phyloP scores from a whole-genome alignment of 1,284 basidiomycete species.

The Sanguinoderma infundibulare region DNA sequence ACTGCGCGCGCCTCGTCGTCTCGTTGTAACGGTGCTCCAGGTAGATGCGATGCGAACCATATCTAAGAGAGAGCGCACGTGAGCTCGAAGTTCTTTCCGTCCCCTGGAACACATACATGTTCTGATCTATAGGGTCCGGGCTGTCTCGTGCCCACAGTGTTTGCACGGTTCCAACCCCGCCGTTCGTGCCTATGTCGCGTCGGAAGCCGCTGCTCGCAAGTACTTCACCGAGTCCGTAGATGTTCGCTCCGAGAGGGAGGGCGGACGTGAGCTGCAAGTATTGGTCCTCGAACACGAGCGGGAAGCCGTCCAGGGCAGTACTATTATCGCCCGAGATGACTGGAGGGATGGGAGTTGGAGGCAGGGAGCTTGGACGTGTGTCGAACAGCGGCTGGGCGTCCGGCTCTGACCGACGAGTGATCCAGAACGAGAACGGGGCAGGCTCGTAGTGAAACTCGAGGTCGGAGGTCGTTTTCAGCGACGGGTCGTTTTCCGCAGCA shows the following conservation, averaged over 20 bases:
- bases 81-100: background rate
- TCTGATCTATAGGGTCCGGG: conserved; percentile 24
- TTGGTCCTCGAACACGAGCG: conserved; percentile 79
- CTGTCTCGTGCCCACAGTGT: conserved; percentile 65
- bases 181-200: conserved; percentile 57
- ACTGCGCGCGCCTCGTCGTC: conserved; percentile 51
- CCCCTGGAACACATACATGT: conserved; percentile 10
- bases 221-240: conserved; percentile 82
- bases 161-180: conserved; percentile 63
- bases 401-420: conserved; percentile 66
- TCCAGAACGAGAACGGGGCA: conserved; percentile 80
- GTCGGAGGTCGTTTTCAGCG: conserved; percentile 49
- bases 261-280: conserved; percentile 71
- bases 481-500: conserved; percentile 54
- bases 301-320: conserved; percentile 60
- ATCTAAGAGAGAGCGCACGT: conserved; percentile 41
- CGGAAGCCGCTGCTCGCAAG: conserved; percentile 71
- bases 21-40: conserved; percentile 64
- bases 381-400: conserved; percentile 71
- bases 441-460: conserved; percentile 71
- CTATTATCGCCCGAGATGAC: conserved; percentile 49
- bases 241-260: conserved; percentile 66
- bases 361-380: conserved; percentile 63
- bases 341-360: conserved; percentile 56
- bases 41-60: conserved; percentile 74